phyloP scores from a whole-genome alignment of 352 stramenopile species.

The Pilasporangium apinafurcum region DNA sequence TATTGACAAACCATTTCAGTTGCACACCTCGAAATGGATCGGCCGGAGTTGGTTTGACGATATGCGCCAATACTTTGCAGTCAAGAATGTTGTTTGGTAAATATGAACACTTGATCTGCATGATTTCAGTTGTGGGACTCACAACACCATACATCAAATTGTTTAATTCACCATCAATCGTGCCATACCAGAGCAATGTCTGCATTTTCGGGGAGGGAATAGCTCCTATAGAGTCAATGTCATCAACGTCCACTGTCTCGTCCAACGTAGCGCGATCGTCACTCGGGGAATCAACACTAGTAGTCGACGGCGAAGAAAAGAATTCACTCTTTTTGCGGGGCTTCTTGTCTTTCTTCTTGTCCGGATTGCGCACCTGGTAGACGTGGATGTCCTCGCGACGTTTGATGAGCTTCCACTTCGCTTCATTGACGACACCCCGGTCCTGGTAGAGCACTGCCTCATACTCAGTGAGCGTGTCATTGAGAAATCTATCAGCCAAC shows the following conservation, averaged over 20 bases:
- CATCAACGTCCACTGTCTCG: no score
- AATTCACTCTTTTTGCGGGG: no score
- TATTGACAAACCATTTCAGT: constrained; percentile 56
- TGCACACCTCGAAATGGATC: constrained; percentile 47
- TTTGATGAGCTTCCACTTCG: neutral
- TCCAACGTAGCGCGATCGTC: no score
- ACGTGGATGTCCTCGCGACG: constrained; percentile 1
- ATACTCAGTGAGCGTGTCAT: constrained; percentile 2
- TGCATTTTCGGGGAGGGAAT: constrained; percentile 30
- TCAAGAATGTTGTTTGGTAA: constrained; percentile 35
- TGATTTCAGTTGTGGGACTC: constrained; percentile 21
- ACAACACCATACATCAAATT: constrained; percentile 61
- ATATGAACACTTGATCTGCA: constrained; percentile 45
- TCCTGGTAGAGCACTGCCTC: no score
- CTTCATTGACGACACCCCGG: constrained; percentile 1
- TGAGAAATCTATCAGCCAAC: constrained; percentile 3
- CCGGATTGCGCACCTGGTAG: neutral
- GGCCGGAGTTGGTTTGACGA: constrained; percentile 22
- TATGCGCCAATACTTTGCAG: constrained; percentile 39
- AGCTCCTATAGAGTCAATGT: no score
- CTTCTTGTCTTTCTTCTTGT: constrained; percentile 25
- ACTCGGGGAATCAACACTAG: no score
- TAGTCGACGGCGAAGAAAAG: no score
- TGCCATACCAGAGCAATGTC: constrained; percentile 38
- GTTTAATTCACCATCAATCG: constrained; percentile 38